Conservation (phyloP, 1,284 basidiomycete genomes). For the Butyriboletus appendiculatus region DNA sequence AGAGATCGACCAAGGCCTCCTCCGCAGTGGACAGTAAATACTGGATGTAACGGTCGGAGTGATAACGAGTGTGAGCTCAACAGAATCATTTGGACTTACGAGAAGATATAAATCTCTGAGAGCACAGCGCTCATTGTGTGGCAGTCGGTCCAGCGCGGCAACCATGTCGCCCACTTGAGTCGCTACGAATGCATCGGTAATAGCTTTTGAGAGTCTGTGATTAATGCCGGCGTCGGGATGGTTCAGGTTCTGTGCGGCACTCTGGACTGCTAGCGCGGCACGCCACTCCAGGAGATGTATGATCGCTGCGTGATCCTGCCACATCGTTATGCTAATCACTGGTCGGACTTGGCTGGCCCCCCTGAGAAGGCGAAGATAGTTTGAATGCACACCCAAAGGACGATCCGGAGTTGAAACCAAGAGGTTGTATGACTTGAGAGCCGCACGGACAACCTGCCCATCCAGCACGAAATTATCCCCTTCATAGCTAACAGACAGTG, state of each 20-base stretch:
- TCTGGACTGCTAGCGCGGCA: conserved; percentile 58
- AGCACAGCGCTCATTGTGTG: conserved; percentile 35
- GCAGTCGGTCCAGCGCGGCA: conserved; percentile 30
- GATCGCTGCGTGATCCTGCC: conserved; percentile 25
- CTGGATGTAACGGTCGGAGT: conserved; percentile 35
- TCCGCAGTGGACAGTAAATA: conserved; percentile 65
- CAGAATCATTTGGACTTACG: conserved; percentile 40
- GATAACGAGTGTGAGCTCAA: not conserved
- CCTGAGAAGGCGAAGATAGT: conserved; percentile 53
- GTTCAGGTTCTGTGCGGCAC: conserved; percentile 41
- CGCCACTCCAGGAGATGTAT: conserved; percentile 60
- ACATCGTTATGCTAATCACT: conserved; percentile 6
- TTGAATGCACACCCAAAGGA: conserved; percentile 49
- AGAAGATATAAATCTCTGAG: conserved; percentile 50
- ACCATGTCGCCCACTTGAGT: conserved; percentile 53
- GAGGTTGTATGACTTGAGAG: conserved; percentile 57
- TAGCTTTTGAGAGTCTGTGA: conserved; percentile 59
- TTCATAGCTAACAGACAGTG: conserved; percentile 52
- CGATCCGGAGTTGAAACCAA: conserved; percentile 22
- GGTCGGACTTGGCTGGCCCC: conserved; percentile 15
- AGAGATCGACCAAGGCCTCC: conserved; percentile 53
- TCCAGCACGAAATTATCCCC: conserved; percentile 79
- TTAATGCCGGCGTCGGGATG: conserved; percentile 52
- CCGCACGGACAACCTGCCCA: conserved; percentile 70
- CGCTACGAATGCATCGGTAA: conserved; percentile 69